These are phyloP conservation scores for Hyaloscypha hepaticicola DNA, from an alignment of 495 filamentous ascomycete species.

Conservation along the genomic window DNA sequence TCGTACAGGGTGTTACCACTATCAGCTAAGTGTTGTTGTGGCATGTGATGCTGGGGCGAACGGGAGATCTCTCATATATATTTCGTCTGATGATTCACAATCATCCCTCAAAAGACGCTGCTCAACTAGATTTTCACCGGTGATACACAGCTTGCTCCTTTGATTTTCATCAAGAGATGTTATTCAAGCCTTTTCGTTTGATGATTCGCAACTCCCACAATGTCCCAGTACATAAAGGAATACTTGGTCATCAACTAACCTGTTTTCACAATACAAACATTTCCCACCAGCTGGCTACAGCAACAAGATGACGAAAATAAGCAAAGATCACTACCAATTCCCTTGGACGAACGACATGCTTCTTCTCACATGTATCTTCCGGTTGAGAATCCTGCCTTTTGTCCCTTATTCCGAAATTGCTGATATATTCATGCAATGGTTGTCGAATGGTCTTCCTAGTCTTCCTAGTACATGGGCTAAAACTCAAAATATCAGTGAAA, in stretches of 20 bases:
- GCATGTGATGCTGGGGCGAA: not conserved
- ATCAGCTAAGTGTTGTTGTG: not conserved
- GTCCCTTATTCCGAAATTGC: slow-evolving; percentile 15
- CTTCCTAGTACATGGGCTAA: not conserved
- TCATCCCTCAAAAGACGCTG: no score
- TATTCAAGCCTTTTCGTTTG: no score
- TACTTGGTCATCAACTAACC: not conserved
- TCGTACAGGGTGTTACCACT: not conserved
- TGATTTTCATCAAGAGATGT: no score
- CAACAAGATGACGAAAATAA: slow-evolving; percentile 30
- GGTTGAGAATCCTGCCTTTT: slow-evolving; percentile 9
- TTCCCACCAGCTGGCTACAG: slow-evolving; percentile 81
- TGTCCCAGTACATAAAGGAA: not conserved
- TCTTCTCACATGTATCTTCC: slow-evolving; percentile 18
- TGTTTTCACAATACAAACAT: not conserved
- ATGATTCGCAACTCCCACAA: no score
- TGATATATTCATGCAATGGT: not conserved
- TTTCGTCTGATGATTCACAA: no score
- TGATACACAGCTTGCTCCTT: no score
- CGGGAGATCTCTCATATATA: no score
- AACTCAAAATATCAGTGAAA: not conserved
- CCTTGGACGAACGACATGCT: slow-evolving; percentile 18
- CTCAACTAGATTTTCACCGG: no score
- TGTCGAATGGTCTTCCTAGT: not conserved
- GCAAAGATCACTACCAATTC: slow-evolving; percentile 7